Base-by-base conservation (phyloP, 768 basidiomycete genomes). In the Rhodocollybia butyracea region DNA sequence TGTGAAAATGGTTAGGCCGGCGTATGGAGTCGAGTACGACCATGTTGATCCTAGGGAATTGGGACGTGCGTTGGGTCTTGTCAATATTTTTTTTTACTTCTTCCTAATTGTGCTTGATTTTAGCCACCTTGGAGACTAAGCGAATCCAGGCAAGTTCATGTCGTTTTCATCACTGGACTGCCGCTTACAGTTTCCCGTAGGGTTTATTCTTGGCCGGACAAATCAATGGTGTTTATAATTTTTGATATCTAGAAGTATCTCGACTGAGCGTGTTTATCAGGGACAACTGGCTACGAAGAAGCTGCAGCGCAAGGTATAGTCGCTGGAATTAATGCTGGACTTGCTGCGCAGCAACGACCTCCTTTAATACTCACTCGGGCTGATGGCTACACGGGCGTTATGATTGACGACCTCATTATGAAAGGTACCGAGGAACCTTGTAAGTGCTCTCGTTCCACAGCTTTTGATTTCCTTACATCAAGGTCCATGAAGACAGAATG, bases 21-120 rank as follows among this genome's bases (percentile, higher is more conserved):
- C 91, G 0, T 96, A 95, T 70, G 94, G 94, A 2, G 91, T 96
- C 30, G 92, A 96, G 66, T 96, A 96, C 60, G 94, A 96, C 64
- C 85, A 91, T 63, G 77, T 96, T 11, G 92, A 96, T 71, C 88
- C 94, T 8, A 74, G 90, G 21, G 93, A 94, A 60, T 77, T 96
- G 34, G 73, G 73, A 29, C 73, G 91, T 91, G 59, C 60, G 88
- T 78, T 30, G 53, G 15, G 46, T 43, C 32, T 22, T 54, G 40
- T 27, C 17, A 26, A 12, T 32, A 17, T 22, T 3, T 46, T 10
- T 3, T 22, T 38, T 41, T 3, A 45, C 54, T 43, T 45, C 47
- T 50, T 39, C 26, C 24, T 15, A 42, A 26, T 56, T 19, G 29
- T 15, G 13, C 51, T 5, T 40, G 8, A 39, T n/a, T 46, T n/a